Conservation (phyloP, 2,329 filamentous ascomycete genomes). For the Immersiporthe knoxdaviesiana region DNA sequence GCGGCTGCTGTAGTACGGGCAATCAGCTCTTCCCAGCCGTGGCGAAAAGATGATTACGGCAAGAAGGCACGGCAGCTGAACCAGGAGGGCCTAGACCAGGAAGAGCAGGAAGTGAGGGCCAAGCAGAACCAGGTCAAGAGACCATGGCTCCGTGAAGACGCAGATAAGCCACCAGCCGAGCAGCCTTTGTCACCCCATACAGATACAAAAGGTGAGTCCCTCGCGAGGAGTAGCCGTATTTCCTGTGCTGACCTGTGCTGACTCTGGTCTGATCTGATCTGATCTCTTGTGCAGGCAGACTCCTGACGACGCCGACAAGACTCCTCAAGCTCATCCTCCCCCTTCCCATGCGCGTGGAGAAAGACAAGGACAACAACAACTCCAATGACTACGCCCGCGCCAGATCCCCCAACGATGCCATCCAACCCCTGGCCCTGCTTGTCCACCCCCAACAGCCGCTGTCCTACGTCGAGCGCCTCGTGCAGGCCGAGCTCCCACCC, state of each 20-base stretch:
- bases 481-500: slow-evolving; percentile 82
- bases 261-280: background rate
- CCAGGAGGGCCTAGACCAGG: slow-evolving; percentile 41
- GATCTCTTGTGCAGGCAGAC: slow-evolving; percentile 59
- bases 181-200: slow-evolving; percentile 35
- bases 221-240: no score
- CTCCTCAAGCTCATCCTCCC: slow-evolving; percentile 82
- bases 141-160: slow-evolving; percentile 69
- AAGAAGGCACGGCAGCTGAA: slow-evolving; percentile 38
- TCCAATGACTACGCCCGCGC: slow-evolving; percentile 41
- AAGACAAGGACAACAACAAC: slow-evolving; percentile 40
- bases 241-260: slow-evolving; percentile 7
- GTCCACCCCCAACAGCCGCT: slow-evolving; percentile 89
- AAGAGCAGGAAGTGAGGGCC: slow-evolving; percentile 45
- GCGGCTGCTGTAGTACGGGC: background rate
- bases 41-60: slow-evolving; percentile 29
- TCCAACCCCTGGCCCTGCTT: slow-evolving; percentile 84
- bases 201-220: slow-evolving; percentile 39
- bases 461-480: slow-evolving; percentile 85
- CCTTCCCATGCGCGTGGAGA: slow-evolving; percentile 54
- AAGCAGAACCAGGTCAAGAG: slow-evolving; percentile 62
- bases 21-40: slow-evolving; percentile 13
- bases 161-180: slow-evolving; percentile 45
- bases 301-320: slow-evolving; percentile 78
- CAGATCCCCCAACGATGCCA: slow-evolving; percentile 45